Base-by-base conservation (phyloP, 1,284 basidiomycete species). In the Singerocomus rubriflavus region DNA sequence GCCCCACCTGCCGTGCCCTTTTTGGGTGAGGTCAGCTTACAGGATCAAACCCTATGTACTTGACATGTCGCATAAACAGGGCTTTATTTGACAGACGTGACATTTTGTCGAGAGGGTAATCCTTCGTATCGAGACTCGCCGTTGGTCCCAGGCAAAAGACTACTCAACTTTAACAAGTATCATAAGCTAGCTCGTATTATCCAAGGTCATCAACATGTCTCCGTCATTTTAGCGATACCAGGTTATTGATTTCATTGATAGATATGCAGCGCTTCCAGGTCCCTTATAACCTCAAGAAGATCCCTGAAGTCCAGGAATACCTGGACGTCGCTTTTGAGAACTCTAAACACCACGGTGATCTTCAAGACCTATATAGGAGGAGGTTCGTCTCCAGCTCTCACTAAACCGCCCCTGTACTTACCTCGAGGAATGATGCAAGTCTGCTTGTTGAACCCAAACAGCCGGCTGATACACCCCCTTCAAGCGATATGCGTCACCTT, bases 111-210 rank as follows among this genome's bases (percentile, higher is more conserved):
- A 46, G 96, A 97, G 64, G 96, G 96, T 34, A 98, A 98, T 68
- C 87, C 93, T 8, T 87, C 89, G 8, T 79, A 85, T 60, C 80
- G 96, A 56, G 79, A 85, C n/a, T 90, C 92, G 11, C 90, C 89
- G 2, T 68, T 81, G 52, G 84, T 85, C 48, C 76, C 87, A 3
- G 80, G 82, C 44, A 86, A 92, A 68, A 89, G 87, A 64, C 72
- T 99, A 43, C 79, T 98, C 67, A 99, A 99, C 71, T 95, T 97
- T 68, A 96, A 95, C 73, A 96, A 92, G 73, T 97, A 89, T 61
- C 85, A 90, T 66, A 94, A 93, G 69, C 80, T 98, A 50, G 90
- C 91, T 17, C 80, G 87, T 58, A 95, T 96, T 58, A 82, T 95
- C 29, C 84, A 89, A 74, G 93, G 89, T 85, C 56, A 46, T n/a